Evolutionary conservation across 2,329 filamentous ascomycete species (phyloP), one percentile per base, ranked within the genome.

Genomic region (Cladosporium colombiae): DNA sequence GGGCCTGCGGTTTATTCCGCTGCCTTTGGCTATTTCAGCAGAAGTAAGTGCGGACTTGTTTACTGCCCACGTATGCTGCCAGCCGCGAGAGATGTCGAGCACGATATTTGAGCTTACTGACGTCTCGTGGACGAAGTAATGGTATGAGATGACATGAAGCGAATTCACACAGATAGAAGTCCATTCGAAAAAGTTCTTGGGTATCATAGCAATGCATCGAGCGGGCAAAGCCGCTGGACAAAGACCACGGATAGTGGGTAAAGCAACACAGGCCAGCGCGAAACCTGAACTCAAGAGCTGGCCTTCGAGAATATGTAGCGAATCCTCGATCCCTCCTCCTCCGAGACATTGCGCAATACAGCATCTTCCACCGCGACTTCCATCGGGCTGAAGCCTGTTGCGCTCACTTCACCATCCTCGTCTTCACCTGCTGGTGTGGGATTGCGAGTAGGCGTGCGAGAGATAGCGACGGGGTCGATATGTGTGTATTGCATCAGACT

Each of bases 401-500:
- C 70, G 1, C 70, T 68, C 4, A 68, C 69, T 23, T 72, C 73
- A 13, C 70, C 71, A 56, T 75, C 75, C 33, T 80, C 72, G 56
- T 76, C 75, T 13, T 75, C 75, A 66, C 64, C 69, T 37, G 31
- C 75, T 69, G 56, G 55, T 13, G 60, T 66, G 13, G 72, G 72
- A 14, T 75, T 75, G 23, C 75, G 73, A 55, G 67, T 66, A 3
- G 78, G 65, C 14, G 71, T 65, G 21, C 70, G 75, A 10, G 75
- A 72, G 62, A 78, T 73, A 5, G 73, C 69, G 1, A 77, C 72
- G 11, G 79, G 79, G 67, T 86, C 81, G 37, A 86, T 77, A 71
- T 87, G 85, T 7, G 75, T 75, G 69, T 85, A 87, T 66, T 82
- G 78, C 84, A 86, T 86, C 53, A 87, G 72, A 67, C 83, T 81